Evolutionary conservation across 768 basidiomycete genomes (phyloP), one percentile per base, ranked within the genome.

Genomic region (Suillus clintonianus): DNA sequence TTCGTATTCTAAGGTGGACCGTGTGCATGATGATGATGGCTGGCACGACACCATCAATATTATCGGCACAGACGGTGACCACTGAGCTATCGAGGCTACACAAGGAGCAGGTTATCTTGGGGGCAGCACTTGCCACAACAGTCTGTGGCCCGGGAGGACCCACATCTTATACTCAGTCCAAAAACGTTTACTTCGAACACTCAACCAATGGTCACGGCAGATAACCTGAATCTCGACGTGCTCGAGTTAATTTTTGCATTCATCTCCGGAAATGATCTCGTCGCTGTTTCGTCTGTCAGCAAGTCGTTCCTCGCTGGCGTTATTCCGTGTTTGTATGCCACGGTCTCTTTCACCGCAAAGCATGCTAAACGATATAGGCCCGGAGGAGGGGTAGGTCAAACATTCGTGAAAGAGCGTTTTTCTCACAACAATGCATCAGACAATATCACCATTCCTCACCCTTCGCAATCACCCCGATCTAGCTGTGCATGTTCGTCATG

Each of bases 211-310:
- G 85, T 88, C 53, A 82, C 86, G 36, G 86, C 85, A 13, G 86
- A 89, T 67, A 89, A 85, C 68, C 78, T 91, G 54, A 87, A 91
- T 65, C 81, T 86, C 22, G 91, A 93, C 75, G 88, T 92, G 42
- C 81, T 91, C 47, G 87, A 89, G 70, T 78, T 86, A n/a, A 85
- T 92, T 19, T 89, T 89, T 65, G 73, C 77, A 0, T 77, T 82
- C 67, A 77, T 92, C 5, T 71, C 79, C 47, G 79, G 81, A 19
- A 62, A 74, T 1, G 88, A 90, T 67, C 81, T 92, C 37, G 80
- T 85, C 17, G 81, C 85, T 4, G 79, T 86, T 22, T 84, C 88
- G 1, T 85, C 86, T 47, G 90, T 90, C 69, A 89, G 84, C 70
- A 81, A 80, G 48, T 84, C 88, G 0, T 92, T 92, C 65, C 78